Evolutionary conservation across 2,329 filamentous ascomycete genomes (phyloP).

Genomic region (Amauroascus niger): DNA sequence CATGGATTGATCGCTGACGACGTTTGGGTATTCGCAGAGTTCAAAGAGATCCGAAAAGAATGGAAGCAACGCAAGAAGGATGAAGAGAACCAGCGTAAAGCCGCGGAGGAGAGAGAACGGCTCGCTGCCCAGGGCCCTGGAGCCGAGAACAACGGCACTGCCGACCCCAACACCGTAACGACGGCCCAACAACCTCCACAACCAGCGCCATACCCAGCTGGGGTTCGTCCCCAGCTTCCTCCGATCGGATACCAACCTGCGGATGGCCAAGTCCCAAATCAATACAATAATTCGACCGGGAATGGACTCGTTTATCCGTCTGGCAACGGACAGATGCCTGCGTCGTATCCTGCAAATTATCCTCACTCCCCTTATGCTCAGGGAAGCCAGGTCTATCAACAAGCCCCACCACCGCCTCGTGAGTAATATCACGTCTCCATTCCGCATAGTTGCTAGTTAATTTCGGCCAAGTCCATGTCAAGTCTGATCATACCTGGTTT

Average conservation of each 20-base stretch:
- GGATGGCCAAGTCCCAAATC: conserved; percentile 45
- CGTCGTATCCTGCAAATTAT: conserved; percentile 39
- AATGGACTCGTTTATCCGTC: conserved; percentile 40
- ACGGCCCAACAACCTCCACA: conserved; percentile 22
- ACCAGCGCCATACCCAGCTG: conserved; percentile 39
- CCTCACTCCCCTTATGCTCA: conserved; percentile 44
- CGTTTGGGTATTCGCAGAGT: conserved; percentile 53
- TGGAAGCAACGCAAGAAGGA: conserved; percentile 99
- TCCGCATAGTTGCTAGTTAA: conserved; percentile 2
- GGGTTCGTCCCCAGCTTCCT: conserved; percentile 56
- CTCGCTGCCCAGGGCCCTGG: conserved; percentile 47
- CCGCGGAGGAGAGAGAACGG: conserved; percentile 73
- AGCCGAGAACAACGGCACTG: conserved; percentile 41
- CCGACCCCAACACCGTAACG: conserved; percentile 39
- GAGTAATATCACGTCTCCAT: conserved; percentile 32
- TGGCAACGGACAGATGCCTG: conserved; percentile 39
- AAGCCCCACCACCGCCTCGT: conserved; percentile 29
- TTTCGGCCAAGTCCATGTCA: not conserved
- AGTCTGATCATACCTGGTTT: conserved; percentile 17
- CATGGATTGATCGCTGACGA: conserved; percentile 5
- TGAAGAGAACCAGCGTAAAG: conserved; percentile 81
- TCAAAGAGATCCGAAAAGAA: conserved; percentile 97
- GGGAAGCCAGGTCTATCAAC: conserved; percentile 41
- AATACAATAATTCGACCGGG: conserved; percentile 54
- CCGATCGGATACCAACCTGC: conserved; percentile 63